Evolutionary conservation across 768 basidiomycete genomes (phyloP).

Genomic region (Porphyrellus cyaneotinctus): DNA sequence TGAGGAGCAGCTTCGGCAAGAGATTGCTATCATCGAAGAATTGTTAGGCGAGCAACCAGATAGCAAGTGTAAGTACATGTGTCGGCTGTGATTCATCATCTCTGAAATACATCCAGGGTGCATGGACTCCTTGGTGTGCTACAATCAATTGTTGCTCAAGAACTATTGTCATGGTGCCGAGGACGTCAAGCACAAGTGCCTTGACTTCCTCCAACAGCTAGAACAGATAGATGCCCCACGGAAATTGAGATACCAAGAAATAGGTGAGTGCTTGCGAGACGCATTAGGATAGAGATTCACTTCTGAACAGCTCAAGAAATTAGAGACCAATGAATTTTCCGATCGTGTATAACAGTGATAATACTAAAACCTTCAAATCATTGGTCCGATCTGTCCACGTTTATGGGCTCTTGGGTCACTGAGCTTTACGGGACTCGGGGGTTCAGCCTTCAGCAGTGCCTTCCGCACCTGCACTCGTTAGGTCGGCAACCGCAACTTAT

Average conservation of each 20-base stretch:
- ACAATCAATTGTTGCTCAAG: slow-evolving; percentile 65
- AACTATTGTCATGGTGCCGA: slow-evolving; percentile 39
- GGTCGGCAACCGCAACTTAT: neutral
- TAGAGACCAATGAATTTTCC: neutral
- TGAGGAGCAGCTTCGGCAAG: slow-evolving; percentile 55
- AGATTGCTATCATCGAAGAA: slow-evolving; percentile 77
- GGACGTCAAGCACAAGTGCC: slow-evolving; percentile 44
- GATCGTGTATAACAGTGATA: slow-evolving; percentile 1
- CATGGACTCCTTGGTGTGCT: slow-evolving; percentile 86
- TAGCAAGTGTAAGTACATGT: slow-evolving; percentile 69
- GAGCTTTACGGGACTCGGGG: too few species aligned
- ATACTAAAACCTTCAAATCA: neutral
- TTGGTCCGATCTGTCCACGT: neutral
- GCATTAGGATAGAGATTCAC: neutral
- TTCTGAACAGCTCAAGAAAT: slow-evolving; percentile 22
- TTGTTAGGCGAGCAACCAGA: slow-evolving; percentile 86
- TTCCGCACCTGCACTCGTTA: neutral
- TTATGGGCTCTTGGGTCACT: neutral
- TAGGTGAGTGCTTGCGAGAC: slow-evolving; percentile 40
- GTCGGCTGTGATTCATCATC: neutral
- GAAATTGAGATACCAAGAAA: slow-evolving; percentile 61
- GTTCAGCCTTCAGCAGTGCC: neutral
- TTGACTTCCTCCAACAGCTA: slow-evolving; percentile 52
- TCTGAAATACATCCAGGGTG: slow-evolving; percentile 59
- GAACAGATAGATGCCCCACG: slow-evolving; percentile 63